Conservation (phyloP, 2,329 filamentous ascomycete species). For the Cladorrhinum sp. region DNA sequence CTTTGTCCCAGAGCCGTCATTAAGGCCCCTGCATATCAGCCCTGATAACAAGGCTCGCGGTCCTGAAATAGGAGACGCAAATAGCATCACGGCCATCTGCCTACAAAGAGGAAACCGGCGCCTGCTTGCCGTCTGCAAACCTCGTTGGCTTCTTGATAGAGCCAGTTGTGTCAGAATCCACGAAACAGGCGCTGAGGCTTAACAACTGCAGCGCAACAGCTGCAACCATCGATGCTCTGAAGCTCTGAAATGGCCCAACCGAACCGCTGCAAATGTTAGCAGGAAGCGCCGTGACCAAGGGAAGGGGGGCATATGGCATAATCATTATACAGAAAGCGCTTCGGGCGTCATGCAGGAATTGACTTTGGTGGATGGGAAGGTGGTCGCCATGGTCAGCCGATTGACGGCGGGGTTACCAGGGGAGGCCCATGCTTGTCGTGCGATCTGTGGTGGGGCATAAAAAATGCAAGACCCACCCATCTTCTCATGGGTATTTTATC, state of each 20-base stretch:
- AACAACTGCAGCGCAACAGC: background rate
- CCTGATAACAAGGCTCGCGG: background rate
- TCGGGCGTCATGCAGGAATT: slow-evolving; percentile 24
- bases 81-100: slow-evolving; percentile 7
- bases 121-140: slow-evolving; percentile 7
- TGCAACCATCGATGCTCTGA: background rate
- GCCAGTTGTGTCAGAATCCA: slow-evolving; percentile 1
- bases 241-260: slow-evolving; percentile 6
- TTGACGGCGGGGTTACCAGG: slow-evolving; percentile 9
- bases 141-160: slow-evolving; percentile 8
- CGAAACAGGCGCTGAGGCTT: slow-evolving; percentile 15
- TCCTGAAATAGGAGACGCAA: background rate
- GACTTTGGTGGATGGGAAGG: background rate
- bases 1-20: background rate
- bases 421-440: slow-evolving; percentile 9
- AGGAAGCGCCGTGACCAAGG: slow-evolving; percentile 17
- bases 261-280: slow-evolving; percentile 5
- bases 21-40: background rate
- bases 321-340: slow-evolving; percentile 23
- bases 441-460: slow-evolving; percentile 6
- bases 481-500: slow-evolving; percentile 20
- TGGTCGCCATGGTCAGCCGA: slow-evolving; percentile 8
- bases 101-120: slow-evolving; percentile 6
- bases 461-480: slow-evolving; percentile 18
- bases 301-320: slow-evolving; percentile 25